Conservation (phyloP, 345 rosid genomes). For the Eucalyptus dawsonii region DNA sequence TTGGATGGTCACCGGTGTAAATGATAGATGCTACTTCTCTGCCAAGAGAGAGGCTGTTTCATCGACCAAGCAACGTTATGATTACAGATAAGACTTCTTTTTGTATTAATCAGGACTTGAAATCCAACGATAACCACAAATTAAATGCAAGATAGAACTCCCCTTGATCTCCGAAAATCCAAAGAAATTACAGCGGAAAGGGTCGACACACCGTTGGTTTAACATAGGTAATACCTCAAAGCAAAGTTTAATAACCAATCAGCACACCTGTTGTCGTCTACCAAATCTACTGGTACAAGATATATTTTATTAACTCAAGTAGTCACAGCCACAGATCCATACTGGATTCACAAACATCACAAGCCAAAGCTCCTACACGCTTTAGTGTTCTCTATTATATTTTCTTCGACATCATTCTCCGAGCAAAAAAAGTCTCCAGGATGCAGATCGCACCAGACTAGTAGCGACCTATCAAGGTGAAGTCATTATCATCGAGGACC, state of each 20-base stretch:
- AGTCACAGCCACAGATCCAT: not conserved
- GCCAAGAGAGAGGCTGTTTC: not conserved
- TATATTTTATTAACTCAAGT: not conserved
- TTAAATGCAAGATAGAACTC: not conserved
- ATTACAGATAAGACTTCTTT: not conserved
- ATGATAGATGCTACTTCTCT: not conserved
- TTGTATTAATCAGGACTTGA: not conserved
- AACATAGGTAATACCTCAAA: not conserved
- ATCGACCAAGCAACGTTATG: not conserved
- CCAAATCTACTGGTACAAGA: not conserved
- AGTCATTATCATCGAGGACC: conserved; percentile 69
- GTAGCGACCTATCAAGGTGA: conserved; percentile 54
- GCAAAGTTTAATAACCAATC: not conserved
- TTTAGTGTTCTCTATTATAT: not conserved
- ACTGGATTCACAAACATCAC: not conserved
- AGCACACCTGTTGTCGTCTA: not conserved
- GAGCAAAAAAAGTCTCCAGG: not conserved
- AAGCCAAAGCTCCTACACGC: not conserved
- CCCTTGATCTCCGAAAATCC: not conserved
- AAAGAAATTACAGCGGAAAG: not conserved
- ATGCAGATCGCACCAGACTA: not conserved
- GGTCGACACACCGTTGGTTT: not conserved
- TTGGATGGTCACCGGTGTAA: not conserved
- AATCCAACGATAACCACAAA: not conserved
- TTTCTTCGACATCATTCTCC: not conserved